Conservation (phyloP, 2,329 filamentous ascomycete genomes). For the Paracoccidioides brasiliensis region DNA sequence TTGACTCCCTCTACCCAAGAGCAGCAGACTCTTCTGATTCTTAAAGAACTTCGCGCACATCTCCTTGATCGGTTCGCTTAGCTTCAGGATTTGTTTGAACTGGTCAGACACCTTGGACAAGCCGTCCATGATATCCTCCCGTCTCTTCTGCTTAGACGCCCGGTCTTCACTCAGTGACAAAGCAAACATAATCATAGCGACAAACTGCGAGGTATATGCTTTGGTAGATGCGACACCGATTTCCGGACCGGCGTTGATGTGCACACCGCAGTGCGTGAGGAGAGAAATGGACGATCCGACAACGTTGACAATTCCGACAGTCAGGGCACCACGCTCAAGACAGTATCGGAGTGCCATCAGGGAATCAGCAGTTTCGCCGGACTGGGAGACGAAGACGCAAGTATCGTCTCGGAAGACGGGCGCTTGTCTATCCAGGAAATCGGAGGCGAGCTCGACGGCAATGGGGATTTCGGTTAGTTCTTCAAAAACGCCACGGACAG, state of each 20-base stretch:
- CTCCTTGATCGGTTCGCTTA: constrained; percentile 88
- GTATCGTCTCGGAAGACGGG: constrained; percentile 99
- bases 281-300: constrained; percentile 98
- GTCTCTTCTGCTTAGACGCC: constrained; percentile 80
- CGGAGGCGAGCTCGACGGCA: constrained; percentile 88
- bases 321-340: constrained; percentile 90
- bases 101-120: constrained; percentile 76
- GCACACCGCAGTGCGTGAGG: constrained; percentile 97
- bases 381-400: constrained; percentile 97
- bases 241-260: constrained; percentile 97
- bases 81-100: constrained; percentile 81
- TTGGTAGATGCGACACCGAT: constrained; percentile 99
- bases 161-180: constrained; percentile 92
- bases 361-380: constrained; percentile 95
- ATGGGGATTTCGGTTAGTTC: constrained; percentile 98
- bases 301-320: constrained; percentile 96
- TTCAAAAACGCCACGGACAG: constrained; percentile 93
- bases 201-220: constrained; percentile 97
- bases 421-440: constrained; percentile 92
- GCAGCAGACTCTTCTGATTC: constrained; percentile 88
- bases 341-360: constrained; percentile 96
- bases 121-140: constrained; percentile 93
- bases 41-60: constrained; percentile 88
- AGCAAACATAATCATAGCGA: constrained; percentile 99
- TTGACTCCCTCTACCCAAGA: constrained; percentile 89